These are phyloP conservation scores for Cyclotella kingstonii DNA, from an alignment of 108 stramenopile species.

Conservation along the genomic window DNA sequence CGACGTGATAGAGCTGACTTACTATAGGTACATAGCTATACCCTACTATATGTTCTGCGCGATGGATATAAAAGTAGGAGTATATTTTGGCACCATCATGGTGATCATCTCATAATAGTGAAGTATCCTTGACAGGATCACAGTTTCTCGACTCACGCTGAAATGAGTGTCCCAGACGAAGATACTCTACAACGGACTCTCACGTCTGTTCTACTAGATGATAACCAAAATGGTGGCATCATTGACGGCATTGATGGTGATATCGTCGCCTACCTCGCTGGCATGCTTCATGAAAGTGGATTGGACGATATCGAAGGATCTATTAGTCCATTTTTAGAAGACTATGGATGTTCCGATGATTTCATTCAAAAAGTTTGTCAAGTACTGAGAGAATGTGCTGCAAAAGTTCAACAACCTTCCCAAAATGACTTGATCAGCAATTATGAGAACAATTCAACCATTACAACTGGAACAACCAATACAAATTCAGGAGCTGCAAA, in stretches of 20 bases:
- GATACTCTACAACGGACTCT: slow-evolving; percentile 23
- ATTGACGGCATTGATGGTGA: slow-evolving; percentile 43
- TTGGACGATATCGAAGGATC: slow-evolving; percentile 53
- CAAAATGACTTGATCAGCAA: slow-evolving; percentile 1
- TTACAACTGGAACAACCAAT: slow-evolving; percentile 1
- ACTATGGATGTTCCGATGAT: slow-evolving; percentile 51
- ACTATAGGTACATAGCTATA: no score
- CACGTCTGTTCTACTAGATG: slow-evolving; percentile 26
- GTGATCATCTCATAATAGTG: no score
- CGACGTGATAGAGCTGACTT: no score
- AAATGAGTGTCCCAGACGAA: slow-evolving; percentile 19
- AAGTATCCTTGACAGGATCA: no score
- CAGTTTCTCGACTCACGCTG: no score
- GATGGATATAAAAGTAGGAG: no score
- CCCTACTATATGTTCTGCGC: no score
- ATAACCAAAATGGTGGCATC: slow-evolving; percentile 22
- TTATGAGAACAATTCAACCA: slow-evolving; percentile 4
- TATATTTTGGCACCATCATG: no score
- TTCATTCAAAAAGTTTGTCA: slow-evolving; percentile 38
- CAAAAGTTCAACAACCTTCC: background rate
- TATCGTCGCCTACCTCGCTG: slow-evolving; percentile 66
- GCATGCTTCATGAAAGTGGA: slow-evolving; percentile 50
- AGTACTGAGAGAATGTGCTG: slow-evolving; percentile 11
- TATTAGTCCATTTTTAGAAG: slow-evolving; percentile 69
- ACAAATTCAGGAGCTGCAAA: slow-evolving; percentile 35